Evolutionary conservation across 495 filamentous ascomycete species (phyloP).

Genomic region (Lentithecium fluviatile): DNA sequence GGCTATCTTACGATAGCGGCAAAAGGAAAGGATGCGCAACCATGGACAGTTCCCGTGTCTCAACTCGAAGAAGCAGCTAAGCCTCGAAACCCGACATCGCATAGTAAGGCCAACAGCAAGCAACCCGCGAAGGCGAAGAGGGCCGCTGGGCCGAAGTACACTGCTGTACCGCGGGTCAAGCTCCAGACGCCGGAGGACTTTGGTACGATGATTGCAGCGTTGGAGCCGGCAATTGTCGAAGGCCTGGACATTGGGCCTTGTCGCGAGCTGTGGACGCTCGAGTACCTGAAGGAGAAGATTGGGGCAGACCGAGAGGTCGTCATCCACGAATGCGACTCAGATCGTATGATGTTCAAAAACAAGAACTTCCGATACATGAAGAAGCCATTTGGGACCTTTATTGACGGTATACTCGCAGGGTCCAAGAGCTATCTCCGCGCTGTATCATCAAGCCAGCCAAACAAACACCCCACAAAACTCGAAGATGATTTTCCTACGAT

Average conservation of each 20-base stretch:
- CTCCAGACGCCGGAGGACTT: conserved; percentile 59
- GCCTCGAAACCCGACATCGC: background rate
- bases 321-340: conserved; percentile 19
- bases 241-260: conserved; percentile 67
- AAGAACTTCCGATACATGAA: conserved; percentile 82
- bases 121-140: background rate
- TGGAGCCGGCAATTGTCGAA: conserved; percentile 66
- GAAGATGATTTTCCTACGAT: conserved; percentile 68
- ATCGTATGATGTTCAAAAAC: conserved; percentile 72
- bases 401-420: conserved; percentile 60
- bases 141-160: conserved; percentile 16
- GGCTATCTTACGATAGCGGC: conserved; percentile 47
- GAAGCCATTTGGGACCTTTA: conserved; percentile 66
- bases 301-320: conserved; percentile 64
- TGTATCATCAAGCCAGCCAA: conserved; percentile 65
- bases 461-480: conserved; percentile 66
- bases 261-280: conserved; percentile 62
- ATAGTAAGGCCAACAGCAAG: background rate
- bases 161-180: conserved; percentile 51
- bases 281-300: conserved; percentile 64
- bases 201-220: conserved; percentile 53
- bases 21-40: background rate
- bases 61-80: background rate
- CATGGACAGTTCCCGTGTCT: conserved; percentile 12
- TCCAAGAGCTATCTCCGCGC: conserved; percentile 73